These are phyloP conservation scores for Closterium sp. DNA, from an alignment of 139 green algal genomes.

Conservation along the genomic window DNA sequence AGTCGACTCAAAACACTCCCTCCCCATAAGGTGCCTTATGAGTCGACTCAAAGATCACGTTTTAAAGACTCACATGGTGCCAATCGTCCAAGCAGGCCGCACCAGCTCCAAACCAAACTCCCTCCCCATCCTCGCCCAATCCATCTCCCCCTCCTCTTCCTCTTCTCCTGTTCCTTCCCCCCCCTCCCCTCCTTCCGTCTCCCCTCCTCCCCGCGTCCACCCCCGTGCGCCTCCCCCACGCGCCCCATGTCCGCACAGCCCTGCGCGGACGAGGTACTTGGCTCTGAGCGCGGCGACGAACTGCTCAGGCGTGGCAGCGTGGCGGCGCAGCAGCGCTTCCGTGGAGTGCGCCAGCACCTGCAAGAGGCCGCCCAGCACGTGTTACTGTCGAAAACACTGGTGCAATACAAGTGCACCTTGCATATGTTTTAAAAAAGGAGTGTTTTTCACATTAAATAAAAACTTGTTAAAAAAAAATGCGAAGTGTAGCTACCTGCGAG, in stretches of 20 bases:
- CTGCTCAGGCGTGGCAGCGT: background rate
- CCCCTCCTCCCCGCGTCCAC: background rate
- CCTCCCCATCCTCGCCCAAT: background rate
- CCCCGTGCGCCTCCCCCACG: background rate
- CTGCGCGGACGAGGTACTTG: background rate
- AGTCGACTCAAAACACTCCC: too few species aligned
- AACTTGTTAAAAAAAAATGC: too few species aligned
- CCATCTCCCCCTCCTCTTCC: background rate
- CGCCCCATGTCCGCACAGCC: background rate
- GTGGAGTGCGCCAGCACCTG: background rate
- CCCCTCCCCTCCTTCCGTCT: background rate
- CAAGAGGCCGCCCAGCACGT: background rate
- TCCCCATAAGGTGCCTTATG: too few species aligned
- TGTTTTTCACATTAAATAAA: too few species aligned
- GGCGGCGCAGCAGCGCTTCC: background rate
- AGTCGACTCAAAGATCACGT: too few species aligned
- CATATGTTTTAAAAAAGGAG: too few species aligned
- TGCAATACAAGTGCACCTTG: too few species aligned
- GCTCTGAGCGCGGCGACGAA: background rate
- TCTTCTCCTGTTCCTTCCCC: background rate
- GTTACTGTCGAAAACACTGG: too few species aligned
- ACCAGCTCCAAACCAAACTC: background rate
- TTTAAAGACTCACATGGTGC: background rate
- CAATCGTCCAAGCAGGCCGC: background rate
- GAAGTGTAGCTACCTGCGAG: too few species aligned